Conservation (phyloP, 2,329 filamentous ascomycete species). For the Trichoderma koningii region DNA sequence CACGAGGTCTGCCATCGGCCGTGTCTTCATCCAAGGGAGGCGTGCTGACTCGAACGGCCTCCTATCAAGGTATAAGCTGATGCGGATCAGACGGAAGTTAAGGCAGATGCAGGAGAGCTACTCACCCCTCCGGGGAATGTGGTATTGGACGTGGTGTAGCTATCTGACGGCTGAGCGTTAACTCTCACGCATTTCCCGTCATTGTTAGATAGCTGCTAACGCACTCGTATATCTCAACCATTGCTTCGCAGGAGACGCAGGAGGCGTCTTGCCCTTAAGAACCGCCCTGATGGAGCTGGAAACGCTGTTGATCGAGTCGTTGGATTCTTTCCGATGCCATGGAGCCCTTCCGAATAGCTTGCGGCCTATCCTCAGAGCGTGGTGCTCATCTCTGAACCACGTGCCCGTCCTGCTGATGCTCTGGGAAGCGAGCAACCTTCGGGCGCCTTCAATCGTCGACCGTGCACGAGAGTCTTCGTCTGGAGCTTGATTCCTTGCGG, state of each 20-base stretch:
- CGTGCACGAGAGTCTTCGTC: slow-evolving; percentile 27
- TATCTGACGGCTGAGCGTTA: slow-evolving; percentile 24
- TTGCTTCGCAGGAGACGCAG: slow-evolving; percentile 35
- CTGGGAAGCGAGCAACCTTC: slow-evolving; percentile 30
- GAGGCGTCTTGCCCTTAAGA: slow-evolving; percentile 42
- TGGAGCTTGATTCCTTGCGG: background rate
- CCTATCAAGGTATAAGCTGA: slow-evolving; percentile 40
- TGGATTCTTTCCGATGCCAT: slow-evolving; percentile 46
- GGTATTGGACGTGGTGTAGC: slow-evolving; percentile 27
- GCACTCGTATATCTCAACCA: slow-evolving; percentile 27
- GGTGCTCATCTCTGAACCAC: slow-evolving; percentile 40
- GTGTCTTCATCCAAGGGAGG: slow-evolving; percentile 48
- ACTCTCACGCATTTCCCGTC: background rate
- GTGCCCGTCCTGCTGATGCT: slow-evolving; percentile 33
- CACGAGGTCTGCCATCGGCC: slow-evolving; percentile 42
- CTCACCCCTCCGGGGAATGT: slow-evolving; percentile 43
- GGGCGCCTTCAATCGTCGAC: slow-evolving; percentile 26
- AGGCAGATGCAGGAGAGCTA: background rate
- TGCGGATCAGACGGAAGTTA: background rate
- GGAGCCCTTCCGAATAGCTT: slow-evolving; percentile 47
- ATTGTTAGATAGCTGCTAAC: background rate
- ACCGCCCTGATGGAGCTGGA: slow-evolving; percentile 47
- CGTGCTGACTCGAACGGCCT: slow-evolving; percentile 52
- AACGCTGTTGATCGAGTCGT: slow-evolving; percentile 43
- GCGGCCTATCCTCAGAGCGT: slow-evolving; percentile 35